A percentile compares a stretch with the other conserved stretches of the same genome.
Conservation (phyloP, 352 stramenopile genomes). For the Elongisporangium anandrum region DNA sequence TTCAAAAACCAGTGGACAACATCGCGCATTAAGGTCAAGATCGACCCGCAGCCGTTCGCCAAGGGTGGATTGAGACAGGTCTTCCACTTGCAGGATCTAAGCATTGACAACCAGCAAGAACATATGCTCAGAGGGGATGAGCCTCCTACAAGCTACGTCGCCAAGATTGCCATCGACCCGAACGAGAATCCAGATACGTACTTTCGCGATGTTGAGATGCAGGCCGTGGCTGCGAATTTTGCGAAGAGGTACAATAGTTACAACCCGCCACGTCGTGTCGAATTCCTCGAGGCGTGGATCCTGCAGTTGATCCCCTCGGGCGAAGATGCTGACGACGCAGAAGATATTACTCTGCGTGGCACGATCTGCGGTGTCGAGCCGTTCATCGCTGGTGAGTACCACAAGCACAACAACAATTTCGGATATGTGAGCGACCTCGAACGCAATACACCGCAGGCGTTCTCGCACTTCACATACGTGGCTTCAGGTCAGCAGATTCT, state of each 20-base stretch:
- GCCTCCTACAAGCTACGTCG: constrained; percentile 42
- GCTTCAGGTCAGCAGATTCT: constrained; percentile 87
- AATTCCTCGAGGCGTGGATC: constrained; percentile 77
- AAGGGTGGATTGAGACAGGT: constrained; percentile 59
- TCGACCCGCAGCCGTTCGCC: constrained; percentile 62
- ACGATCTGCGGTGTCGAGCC: constrained; percentile 76
- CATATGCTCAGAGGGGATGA: constrained; percentile 4
- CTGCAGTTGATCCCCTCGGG: constrained; percentile 51
- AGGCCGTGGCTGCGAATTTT: constrained; percentile 77
- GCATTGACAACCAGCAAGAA: constrained; percentile 11
- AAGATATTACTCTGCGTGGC: constrained; percentile 51
- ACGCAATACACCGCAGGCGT: constrained; percentile 82
- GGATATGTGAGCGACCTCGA: constrained; percentile 76
- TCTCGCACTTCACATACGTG: constrained; percentile 92
- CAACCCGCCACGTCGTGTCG: constrained; percentile 66
- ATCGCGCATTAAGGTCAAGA: constrained; percentile 64
- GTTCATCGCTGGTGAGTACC: constrained; percentile 76
- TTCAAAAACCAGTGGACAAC: constrained; percentile 46
- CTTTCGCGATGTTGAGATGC: constrained; percentile 85
- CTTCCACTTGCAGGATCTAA: constrained; percentile 72
- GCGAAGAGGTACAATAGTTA: constrained; percentile 80
- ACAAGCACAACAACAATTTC: constrained; percentile 86
- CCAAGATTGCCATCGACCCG: constrained; percentile 76
- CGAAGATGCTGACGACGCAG: constrained; percentile 18
- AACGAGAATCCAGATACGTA: constrained; percentile 82